Evolutionary conservation across 306 rosid species (phyloP).

Genomic region (Dalbergia cultrata): DNA sequence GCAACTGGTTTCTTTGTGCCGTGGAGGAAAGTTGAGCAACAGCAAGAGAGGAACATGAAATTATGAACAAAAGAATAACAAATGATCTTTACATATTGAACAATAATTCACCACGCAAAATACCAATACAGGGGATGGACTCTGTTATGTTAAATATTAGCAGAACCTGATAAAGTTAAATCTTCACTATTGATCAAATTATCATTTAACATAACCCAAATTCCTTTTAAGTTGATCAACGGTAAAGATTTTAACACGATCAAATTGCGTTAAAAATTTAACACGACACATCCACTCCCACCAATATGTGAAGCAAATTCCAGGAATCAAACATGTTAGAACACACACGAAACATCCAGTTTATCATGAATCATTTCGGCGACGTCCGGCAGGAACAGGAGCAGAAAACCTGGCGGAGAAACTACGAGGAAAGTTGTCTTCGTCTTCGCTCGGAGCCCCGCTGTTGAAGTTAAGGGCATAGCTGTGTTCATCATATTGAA

Average conservation of each 20-base stretch:
- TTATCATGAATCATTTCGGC: conserved; percentile 33
- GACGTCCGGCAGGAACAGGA: conserved; percentile 41
- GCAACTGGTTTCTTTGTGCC: neutral
- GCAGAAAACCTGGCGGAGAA: conserved; percentile 66
- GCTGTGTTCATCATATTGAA: conserved; percentile 72
- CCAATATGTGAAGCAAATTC: neutral
- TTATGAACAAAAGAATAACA: neutral
- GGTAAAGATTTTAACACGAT: too few species aligned
- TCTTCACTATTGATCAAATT: too few species aligned
- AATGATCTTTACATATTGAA: conserved; percentile 5
- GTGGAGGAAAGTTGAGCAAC: neutral
- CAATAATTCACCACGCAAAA: neutral
- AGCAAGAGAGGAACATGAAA: neutral
- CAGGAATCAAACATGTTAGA: neutral
- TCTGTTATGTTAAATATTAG: too few species aligned
- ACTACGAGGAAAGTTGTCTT: conserved; percentile 47
- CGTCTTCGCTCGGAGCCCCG: conserved; percentile 59
- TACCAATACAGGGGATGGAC: neutral
- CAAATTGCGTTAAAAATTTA: too few species aligned
- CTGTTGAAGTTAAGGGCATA: conserved; percentile 80
- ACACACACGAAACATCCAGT: neutral
- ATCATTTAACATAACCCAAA: too few species aligned
- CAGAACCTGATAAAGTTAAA: too few species aligned
- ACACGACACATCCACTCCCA: neutral
- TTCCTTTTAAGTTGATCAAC: too few species aligned